These are phyloP conservation scores for Hypoxylon fuscum DNA, from an alignment of 495 filamentous ascomycete species.

Conservation along the genomic window DNA sequence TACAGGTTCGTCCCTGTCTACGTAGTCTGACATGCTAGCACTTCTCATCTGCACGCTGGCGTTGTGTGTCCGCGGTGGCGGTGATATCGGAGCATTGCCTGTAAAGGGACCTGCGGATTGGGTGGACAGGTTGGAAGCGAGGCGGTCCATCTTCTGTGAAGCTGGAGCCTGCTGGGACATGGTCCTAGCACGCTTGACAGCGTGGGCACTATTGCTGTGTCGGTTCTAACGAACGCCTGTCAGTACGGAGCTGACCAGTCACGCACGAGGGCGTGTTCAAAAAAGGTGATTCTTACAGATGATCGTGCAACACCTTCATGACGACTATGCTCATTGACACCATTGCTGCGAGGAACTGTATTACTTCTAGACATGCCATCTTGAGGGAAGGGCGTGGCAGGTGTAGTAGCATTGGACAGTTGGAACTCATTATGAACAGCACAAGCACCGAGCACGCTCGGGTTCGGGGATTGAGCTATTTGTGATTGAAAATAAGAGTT, in stretches of 20 bases:
- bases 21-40: conserved; percentile 30
- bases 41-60: conserved; percentile 31
- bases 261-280: conserved; percentile 23
- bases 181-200: conserved; percentile 45
- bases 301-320: conserved; percentile 35
- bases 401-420: conserved; percentile 34
- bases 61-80: conserved; percentile 28
- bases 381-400: conserved; percentile 36
- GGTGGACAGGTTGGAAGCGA: conserved; percentile 42
- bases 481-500: conserved; percentile 48
- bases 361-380: conserved; percentile 45
- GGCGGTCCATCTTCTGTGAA: conserved; percentile 45
- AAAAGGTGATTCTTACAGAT: conserved; percentile 39
- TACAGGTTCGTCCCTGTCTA: conserved; percentile 29
- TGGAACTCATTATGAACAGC: conserved; percentile 43
- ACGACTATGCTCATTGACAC: conserved; percentile 35
- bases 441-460: conserved; percentile 30
- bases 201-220: conserved; percentile 33
- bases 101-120: conserved; percentile 45
- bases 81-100: conserved; percentile 35
- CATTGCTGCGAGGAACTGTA: conserved; percentile 46
- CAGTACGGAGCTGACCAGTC: conserved; percentile 34
- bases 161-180: conserved; percentile 43
- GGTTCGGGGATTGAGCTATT: conserved; percentile 34
- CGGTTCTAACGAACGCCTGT: conserved; percentile 37